Evolutionary conservation across 495 filamentous ascomycete genomes (phyloP).

Genomic region (Penicillium cataractarum): DNA sequence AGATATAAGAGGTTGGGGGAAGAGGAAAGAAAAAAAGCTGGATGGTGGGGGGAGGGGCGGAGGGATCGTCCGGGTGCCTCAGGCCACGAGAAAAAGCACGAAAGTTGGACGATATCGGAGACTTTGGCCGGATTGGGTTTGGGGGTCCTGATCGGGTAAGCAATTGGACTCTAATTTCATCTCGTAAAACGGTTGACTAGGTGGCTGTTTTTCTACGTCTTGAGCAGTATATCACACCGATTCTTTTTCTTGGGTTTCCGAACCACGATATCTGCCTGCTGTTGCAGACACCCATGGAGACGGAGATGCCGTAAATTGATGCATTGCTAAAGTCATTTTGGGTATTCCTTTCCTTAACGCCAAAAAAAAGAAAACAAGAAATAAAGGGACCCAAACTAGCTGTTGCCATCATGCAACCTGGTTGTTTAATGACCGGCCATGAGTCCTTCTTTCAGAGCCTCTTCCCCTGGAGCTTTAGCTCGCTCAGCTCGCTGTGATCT

Average conservation of each 20-base stretch:
- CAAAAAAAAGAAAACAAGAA: slow-evolving; percentile 11
- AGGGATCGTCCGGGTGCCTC: slow-evolving; percentile 29
- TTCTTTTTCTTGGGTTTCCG: slow-evolving; percentile 20
- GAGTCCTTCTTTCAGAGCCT: neutral
- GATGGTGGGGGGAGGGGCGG: slow-evolving; percentile 31
- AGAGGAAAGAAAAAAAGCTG: slow-evolving; percentile 23
- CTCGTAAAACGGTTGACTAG: slow-evolving; percentile 4
- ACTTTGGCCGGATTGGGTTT: slow-evolving; percentile 26
- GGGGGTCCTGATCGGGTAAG: slow-evolving; percentile 11
- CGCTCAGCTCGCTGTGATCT: slow-evolving; percentile 10
- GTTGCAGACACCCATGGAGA: neutral
- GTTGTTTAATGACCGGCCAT: neutral
- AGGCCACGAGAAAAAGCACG: slow-evolving; percentile 17
- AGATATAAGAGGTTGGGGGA: slow-evolving; percentile 15
- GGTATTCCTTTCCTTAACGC: slow-evolving; percentile 32
- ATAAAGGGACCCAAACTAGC: neutral
- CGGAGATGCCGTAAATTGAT: slow-evolving; percentile 9
- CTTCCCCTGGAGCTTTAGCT: slow-evolving; percentile 6
- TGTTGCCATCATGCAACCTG: neutral
- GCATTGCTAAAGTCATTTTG: slow-evolving; percentile 22
- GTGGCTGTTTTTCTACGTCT: neutral
- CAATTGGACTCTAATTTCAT: neutral
- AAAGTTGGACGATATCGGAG: slow-evolving; percentile 32
- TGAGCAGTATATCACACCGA: slow-evolving; percentile 1
- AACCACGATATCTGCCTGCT: slow-evolving; percentile 9